A percentile compares a stretch with the other conserved stretches of the same genome.
Evolutionary conservation across 1,139 yeast genomes (phyloP).

Genomic region (Suhomyces bokatorum): DNA sequence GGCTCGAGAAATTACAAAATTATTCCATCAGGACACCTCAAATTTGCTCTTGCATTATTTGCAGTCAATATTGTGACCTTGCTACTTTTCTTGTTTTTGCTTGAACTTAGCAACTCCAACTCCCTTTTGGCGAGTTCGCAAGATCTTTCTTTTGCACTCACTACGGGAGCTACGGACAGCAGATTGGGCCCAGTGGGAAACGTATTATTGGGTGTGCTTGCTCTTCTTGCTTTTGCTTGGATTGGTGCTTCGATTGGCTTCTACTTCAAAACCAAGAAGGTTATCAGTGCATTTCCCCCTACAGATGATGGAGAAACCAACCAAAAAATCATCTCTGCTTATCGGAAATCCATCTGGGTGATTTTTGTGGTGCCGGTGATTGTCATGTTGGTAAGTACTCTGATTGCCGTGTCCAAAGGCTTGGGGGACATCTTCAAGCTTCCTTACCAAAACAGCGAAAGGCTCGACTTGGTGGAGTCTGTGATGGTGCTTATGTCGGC

Average conservation of each 20-base stretch:
- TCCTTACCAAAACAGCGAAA: not conserved
- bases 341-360: constrained; percentile 30
- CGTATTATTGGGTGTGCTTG: not conserved
- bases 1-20: constrained; percentile 29
- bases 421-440: not conserved
- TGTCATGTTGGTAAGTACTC: constrained; percentile 13
- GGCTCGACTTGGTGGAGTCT: constrained; percentile 3
- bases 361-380: constrained; percentile 33
- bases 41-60: constrained; percentile 21
- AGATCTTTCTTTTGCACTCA: not conserved
- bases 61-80: not conserved
- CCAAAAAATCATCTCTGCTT: constrained; percentile 26
- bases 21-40: constrained; percentile 25
- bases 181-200: not conserved
- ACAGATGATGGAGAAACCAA: constrained; percentile 23
- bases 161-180: not conserved
- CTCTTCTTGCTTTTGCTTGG: constrained; percentile 14
- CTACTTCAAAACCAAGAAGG: constrained; percentile 32
- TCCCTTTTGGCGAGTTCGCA: not conserved
- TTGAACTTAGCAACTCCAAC: not conserved
- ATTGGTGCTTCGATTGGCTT: constrained; percentile 20
- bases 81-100: not conserved
- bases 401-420: constrained; percentile 2
- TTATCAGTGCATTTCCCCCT: constrained; percentile 35
- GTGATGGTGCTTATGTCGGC: not conserved